Base-by-base conservation (phyloP, 768 basidiomycete genomes). In the Termitomyces sp. region DNA sequence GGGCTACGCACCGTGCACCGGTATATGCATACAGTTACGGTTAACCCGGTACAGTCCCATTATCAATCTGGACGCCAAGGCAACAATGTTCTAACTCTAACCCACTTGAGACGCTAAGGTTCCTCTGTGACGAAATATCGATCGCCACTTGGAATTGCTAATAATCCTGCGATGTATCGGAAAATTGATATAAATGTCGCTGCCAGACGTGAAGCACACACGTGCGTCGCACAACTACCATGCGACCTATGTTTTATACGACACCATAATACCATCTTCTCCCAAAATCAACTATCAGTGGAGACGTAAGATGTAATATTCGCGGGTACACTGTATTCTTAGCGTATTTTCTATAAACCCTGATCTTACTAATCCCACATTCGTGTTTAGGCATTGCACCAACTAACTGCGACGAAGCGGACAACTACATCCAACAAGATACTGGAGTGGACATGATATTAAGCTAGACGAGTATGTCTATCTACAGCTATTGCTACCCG, bases 1-100 rank as follows among this genome's bases (percentile, higher is more conserved):
- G 54, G n/a, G 73, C 73, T 4, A 43, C 76, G 1, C 51, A 8
- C 13, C 72, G 76, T 59, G 52, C 58, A 0, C 58, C 58, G 8
- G 65, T 69, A 9, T 68, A 60, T 26, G 13, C 7, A 10, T 49
- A 66, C 7, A 70, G 9, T 67, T 28, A 20, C 35, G 42, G 53
- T 8, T 42, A 32, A n/a, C 69, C 68, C 55, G 67, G 36, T 16
- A 69, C 49, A 63, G 65, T 32, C 65, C 63, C n/a, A 63, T 66
- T 3, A 57, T 67, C 12, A 54, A 62, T 32, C 61, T 64, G 14
- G 65, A 65, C 2, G 43, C 53, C n/a, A 8, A 53, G 1, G 63
- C 53, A 6, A 65, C 48, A 56, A 63, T 7, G 62, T 75, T 24
- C n/a, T n/a, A n/a, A n/a, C n/a, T n/a, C n/a, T n/a, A n/a, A n/a